Conservation (phyloP, 805 yeast genomes). For the Wickerhamomyces chaumierensis region DNA sequence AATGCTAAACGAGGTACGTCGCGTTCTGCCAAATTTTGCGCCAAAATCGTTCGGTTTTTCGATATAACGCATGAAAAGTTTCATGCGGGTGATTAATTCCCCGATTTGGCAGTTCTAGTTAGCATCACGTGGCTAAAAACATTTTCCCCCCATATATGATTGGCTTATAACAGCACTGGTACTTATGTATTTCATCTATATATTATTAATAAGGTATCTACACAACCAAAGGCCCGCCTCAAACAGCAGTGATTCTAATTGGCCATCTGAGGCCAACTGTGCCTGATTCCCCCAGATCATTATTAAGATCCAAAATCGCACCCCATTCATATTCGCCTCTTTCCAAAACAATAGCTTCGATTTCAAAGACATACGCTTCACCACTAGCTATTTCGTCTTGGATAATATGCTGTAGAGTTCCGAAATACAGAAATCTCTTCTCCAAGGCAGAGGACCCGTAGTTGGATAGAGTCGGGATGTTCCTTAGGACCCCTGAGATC, state of each 20-base stretch:
- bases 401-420: constrained; percentile 51
- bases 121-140: too few species aligned
- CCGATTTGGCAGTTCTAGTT: too few species aligned
- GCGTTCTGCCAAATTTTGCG: too few species aligned
- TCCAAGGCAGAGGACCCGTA: constrained; percentile 36
- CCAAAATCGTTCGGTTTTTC: too few species aligned
- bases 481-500: constrained; percentile 48
- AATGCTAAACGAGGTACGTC: too few species aligned
- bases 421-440: constrained; percentile 57
- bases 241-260: background rate
- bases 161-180: too few species aligned
- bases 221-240: too few species aligned
- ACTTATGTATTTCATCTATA: too few species aligned
- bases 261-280: background rate
- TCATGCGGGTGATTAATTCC: too few species aligned
- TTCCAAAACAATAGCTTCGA: constrained; percentile 58
- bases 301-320: constrained; percentile 38
- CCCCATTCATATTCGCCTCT: constrained; percentile 82
- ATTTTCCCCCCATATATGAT: too few species aligned
- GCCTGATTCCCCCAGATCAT: constrained; percentile 22
- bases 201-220: too few species aligned
- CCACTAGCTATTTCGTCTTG: constrained; percentile 31
- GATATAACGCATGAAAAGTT: too few species aligned
- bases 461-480: constrained; percentile 34
- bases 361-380: constrained; percentile 26